Evolutionary conservation across 2,329 filamentous ascomycete species (phyloP).

Genomic region (Aspergillus awamori): DNA sequence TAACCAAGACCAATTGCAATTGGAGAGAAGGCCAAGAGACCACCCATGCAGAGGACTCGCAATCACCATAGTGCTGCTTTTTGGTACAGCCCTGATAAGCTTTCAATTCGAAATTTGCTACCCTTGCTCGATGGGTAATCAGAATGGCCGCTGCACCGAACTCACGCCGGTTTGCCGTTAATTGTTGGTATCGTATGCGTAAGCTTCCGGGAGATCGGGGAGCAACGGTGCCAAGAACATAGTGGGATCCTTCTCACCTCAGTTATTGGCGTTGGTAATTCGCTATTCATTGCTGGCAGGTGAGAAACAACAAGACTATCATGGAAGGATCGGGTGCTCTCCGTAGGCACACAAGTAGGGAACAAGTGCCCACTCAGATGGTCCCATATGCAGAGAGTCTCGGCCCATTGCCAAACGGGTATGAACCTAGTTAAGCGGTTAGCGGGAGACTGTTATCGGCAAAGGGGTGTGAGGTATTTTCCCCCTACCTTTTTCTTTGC

Average conservation of each 20-base stretch:
- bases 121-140: background rate
- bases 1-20: background rate
- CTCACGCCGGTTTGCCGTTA: background rate
- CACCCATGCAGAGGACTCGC: background rate
- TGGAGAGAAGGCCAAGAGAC: background rate
- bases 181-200: slow-evolving; percentile 15
- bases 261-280: background rate
- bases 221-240: slow-evolving; percentile 13
- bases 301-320: background rate
- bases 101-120: background rate
- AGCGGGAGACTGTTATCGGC: background rate
- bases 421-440: slow-evolving; percentile 1
- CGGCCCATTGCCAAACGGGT: slow-evolving; percentile 2
- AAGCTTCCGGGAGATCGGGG: slow-evolving; percentile 6
- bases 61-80: background rate
- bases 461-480: slow-evolving; percentile 1
- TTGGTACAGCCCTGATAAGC: background rate
- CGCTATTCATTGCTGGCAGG: background rate
- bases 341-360: slow-evolving; percentile 9
- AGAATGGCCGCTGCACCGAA: background rate
- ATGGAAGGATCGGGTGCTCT: slow-evolving; percentile 1
- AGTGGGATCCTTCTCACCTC: background rate
- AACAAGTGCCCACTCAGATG: slow-evolving; percentile 16
- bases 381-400: slow-evolving; percentile 12
- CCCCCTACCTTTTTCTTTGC: background rate